Percentiles rank a stretch among this genome's conserved stretches.
These are phyloP conservation scores for Arthrobotrys musiformis DNA, from an alignment of 2,329 filamentous ascomycete species.

Conservation along the genomic window DNA sequence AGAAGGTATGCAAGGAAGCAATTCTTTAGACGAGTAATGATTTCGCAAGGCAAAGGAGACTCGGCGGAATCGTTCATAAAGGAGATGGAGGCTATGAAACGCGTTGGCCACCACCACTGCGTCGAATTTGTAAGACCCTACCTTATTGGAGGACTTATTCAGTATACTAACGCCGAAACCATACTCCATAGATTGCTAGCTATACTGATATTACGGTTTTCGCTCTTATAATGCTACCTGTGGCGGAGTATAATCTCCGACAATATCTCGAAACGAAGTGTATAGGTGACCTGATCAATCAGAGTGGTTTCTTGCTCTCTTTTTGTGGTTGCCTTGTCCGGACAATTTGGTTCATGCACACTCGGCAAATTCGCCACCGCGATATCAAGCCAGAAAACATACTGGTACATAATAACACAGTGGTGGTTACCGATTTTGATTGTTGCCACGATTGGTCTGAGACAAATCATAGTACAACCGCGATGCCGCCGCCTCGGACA, in stretches of 20 bases:
- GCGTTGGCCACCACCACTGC: constrained; percentile 56
- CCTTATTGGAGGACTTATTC: constrained; percentile 1
- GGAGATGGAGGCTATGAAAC: constrained; percentile 57
- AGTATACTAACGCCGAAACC: not conserved
- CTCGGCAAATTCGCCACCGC: constrained; percentile 54
- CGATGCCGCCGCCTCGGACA: not conserved
- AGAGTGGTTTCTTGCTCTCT: constrained; percentile 52
- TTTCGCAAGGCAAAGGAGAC: constrained; percentile 19
- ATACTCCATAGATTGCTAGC: constrained; percentile 50
- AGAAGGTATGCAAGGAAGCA: constrained; percentile 25
- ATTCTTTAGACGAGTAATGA: constrained; percentile 49
- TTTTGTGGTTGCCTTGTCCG: constrained; percentile 59
- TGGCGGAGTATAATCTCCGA: constrained; percentile 59
- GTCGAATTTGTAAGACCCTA: constrained; percentile 55
- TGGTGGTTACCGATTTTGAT: constrained; percentile 58
- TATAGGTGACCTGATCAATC: not conserved
- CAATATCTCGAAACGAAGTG: constrained; percentile 35
- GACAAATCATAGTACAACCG: constrained; percentile 54
- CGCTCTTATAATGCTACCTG: constrained; percentile 58
- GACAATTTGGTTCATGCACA: constrained; percentile 56
- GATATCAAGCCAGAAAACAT: constrained; percentile 59
- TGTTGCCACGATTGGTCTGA: constrained; percentile 58
- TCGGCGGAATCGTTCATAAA: constrained; percentile 39
- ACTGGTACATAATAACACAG: constrained; percentile 50
- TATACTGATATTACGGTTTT: constrained; percentile 58